Evolutionary conservation across 441 rosid genomes (phyloP).

Genomic region (Bruguiera hainesii): DNA sequence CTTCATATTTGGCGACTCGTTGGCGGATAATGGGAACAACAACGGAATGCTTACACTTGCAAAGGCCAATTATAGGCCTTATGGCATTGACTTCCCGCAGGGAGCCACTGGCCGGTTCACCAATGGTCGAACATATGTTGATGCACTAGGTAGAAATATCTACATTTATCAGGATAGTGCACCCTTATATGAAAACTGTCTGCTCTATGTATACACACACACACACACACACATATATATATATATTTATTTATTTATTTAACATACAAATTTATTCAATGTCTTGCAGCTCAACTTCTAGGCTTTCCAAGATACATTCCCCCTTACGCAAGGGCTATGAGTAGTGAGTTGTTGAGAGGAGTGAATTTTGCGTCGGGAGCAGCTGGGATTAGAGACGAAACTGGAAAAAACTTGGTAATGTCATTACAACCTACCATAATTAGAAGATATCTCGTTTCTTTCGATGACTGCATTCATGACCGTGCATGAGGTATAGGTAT

Average conservation of each 20-base stretch:
- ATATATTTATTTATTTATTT: not conserved
- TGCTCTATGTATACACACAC: not conserved
- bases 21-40: conserved; percentile 34
- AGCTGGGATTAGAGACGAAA: conserved; percentile 81
- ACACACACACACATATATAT: too few relatives aligned
- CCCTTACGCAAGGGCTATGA: conserved; percentile 59
- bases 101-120: conserved; percentile 34
- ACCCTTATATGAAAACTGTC: not conserved
- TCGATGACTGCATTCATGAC: too few relatives aligned
- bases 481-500: too few relatives aligned
- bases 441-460: too few relatives aligned
- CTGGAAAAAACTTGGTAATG: conserved; percentile 78
- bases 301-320: conserved; percentile 63
- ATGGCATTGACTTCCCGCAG: conserved; percentile 27
- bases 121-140: conserved; percentile 32
- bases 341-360: conserved; percentile 51
- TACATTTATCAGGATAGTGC: too few relatives aligned
- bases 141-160: conserved; percentile 20
- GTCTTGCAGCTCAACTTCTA: conserved; percentile 65
- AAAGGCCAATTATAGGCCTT: conserved; percentile 33
- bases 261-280: not conserved
- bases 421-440: too few relatives aligned
- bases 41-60: conserved; percentile 27
- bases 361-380: conserved; percentile 87
- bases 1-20: conserved; percentile 32